These are phyloP conservation scores for Trypanosoma cruzi DNA, from an alignment of 208 protist genomes.

Conservation along the genomic window DNA sequence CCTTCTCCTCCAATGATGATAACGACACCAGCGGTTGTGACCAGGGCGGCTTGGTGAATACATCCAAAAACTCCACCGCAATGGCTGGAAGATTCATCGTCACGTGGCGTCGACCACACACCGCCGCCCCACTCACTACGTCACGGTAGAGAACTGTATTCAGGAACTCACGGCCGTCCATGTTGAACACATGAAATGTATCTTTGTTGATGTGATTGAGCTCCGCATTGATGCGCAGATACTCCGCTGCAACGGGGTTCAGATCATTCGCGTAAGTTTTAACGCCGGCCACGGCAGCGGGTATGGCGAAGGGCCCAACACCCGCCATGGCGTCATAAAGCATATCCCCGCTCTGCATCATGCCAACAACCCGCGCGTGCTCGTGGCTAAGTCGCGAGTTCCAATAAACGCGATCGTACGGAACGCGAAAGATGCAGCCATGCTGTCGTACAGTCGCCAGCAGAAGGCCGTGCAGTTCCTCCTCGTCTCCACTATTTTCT, in stretches of 20 bases:
- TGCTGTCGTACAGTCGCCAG: constrained; percentile 91
- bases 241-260: constrained; percentile 94
- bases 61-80: constrained; percentile 96
- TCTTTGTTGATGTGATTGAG: constrained; percentile 81
- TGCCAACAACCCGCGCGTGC: constrained; percentile 91
- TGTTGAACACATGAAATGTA: constrained; percentile 86
- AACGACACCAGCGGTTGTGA: not conserved
- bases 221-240: constrained; percentile 88
- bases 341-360: constrained; percentile 69
- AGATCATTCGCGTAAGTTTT: constrained; percentile 97
- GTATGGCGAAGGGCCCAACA: constrained; percentile 97
- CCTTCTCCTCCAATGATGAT: not conserved
- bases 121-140: constrained; percentile 18
- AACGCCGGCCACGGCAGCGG: constrained; percentile 86
- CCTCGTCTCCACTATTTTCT: constrained; percentile 20
- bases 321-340: constrained; percentile 97
- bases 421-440: constrained; percentile 94
- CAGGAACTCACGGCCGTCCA: constrained; percentile 96
- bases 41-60: constrained; percentile 59
- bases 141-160: constrained; percentile 61
- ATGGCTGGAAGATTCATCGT: constrained; percentile 98
- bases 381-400: constrained; percentile 96
- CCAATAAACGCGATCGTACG: constrained; percentile 98
- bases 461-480: constrained; percentile 43
- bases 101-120: constrained; percentile 79